Evolutionary conservation across 768 basidiomycete genomes (phyloP).

Genomic region (Suillus luteus): DNA sequence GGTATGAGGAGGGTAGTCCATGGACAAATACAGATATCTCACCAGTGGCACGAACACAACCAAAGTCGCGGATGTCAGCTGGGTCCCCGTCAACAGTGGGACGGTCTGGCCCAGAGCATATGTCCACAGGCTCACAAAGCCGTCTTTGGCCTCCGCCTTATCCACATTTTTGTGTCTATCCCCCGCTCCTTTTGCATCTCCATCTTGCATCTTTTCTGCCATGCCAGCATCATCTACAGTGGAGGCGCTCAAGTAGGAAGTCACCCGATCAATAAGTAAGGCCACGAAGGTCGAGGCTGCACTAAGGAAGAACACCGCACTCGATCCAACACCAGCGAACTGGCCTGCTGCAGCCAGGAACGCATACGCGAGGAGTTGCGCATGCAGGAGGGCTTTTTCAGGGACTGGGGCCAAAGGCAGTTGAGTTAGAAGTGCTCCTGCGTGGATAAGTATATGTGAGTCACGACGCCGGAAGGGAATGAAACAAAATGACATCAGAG

Average conservation of each 20-base stretch:
- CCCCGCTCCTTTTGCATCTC: slow-evolving; percentile 9
- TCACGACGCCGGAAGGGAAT: background rate
- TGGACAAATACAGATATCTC: slow-evolving; percentile 22
- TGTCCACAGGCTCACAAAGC: slow-evolving; percentile 53
- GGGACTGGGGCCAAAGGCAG: slow-evolving; percentile 43
- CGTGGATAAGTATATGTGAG: background rate
- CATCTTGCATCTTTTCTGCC: background rate
- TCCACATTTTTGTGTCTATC: slow-evolving; percentile 4
- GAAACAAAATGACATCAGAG: background rate
- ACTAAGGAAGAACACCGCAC: slow-evolving; percentile 70
- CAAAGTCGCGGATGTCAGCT: slow-evolving; percentile 60
- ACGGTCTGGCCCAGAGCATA: slow-evolving; percentile 63
- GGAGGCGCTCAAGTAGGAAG: slow-evolving; percentile 30
- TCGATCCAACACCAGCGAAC: slow-evolving; percentile 69
- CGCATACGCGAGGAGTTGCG: slow-evolving; percentile 62
- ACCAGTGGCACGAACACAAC: slow-evolving; percentile 93
- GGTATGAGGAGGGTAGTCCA: background rate
- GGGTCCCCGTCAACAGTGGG: slow-evolving; percentile 57
- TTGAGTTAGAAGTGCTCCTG: slow-evolving; percentile 69
- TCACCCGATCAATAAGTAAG: slow-evolving; percentile 53
- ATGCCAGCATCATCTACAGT: background rate
- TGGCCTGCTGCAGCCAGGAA: slow-evolving; percentile 61
- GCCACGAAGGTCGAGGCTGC: slow-evolving; percentile 58
- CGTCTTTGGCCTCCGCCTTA: slow-evolving; percentile 14
- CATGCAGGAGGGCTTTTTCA: slow-evolving; percentile 44